phyloP scores from a whole-genome alignment of 768 basidiomycete genomes.

The Daedaleopsis sinensis region DNA sequence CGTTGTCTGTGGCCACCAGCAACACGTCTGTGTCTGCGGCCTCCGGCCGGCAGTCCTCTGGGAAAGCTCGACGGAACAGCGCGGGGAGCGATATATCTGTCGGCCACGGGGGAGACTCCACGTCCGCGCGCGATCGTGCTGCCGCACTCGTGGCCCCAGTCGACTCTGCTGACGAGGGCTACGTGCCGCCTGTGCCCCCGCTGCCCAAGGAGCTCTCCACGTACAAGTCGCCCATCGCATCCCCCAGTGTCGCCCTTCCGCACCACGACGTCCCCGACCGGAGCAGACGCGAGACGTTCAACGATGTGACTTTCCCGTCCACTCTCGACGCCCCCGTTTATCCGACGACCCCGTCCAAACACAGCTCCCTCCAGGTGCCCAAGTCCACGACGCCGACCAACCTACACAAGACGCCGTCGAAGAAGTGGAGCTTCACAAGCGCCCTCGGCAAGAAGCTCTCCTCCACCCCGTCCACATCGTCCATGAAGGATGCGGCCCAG shows the following conservation, averaged over 20 bases:
- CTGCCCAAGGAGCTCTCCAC: constrained; percentile 87
- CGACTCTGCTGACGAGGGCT: constrained; percentile 60
- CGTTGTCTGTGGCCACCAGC: constrained; percentile 77
- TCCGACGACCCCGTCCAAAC: constrained; percentile 35
- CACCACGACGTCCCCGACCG: constrained; percentile 41
- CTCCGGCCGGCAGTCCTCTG: constrained; percentile 72
- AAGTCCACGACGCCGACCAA: constrained; percentile 33
- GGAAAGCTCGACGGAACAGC: constrained; percentile 73
- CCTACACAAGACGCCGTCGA: constrained; percentile 77
- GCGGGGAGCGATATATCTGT: constrained; percentile 85
- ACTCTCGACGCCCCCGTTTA: constrained; percentile 55
- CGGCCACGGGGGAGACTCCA: constrained; percentile 68
- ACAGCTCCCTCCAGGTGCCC: constrained; percentile 26
- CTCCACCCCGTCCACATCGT: constrained; percentile 63
- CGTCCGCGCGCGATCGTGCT: constrained; percentile 67
- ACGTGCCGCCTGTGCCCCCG: constrained; percentile 93
- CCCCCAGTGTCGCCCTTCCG: constrained; percentile 57
- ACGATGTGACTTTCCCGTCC: constrained; percentile 48
- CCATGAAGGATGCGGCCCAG: constrained; percentile 44
- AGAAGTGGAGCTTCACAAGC: constrained; percentile 95
- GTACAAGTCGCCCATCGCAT: constrained; percentile 71
- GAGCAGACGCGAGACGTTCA: constrained; percentile 44
- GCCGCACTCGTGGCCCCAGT: constrained; percentile 60
- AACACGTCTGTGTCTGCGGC: constrained; percentile 74
- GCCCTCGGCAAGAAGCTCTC: constrained; percentile 78